phyloP scores from a whole-genome alignment of 805 yeast genomes.

The Hanseniaspora vineae region DNA sequence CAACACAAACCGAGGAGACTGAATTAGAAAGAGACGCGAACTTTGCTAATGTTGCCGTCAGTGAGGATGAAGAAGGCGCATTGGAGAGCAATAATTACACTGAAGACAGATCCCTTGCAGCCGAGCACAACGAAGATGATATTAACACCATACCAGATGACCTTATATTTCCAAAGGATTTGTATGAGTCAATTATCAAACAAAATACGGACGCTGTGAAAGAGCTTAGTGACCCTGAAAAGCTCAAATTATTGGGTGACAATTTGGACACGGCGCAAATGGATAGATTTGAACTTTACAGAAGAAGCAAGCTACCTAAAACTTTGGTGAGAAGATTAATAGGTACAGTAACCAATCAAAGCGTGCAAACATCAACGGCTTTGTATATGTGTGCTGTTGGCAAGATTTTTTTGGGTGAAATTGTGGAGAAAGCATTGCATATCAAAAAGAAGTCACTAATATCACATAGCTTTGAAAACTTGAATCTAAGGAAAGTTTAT shows the following conservation, averaged over 20 bases:
- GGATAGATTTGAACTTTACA: slow-evolving; percentile 74
- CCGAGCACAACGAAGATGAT: slow-evolving; percentile 2
- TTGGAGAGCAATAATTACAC: background rate
- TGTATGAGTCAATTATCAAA: slow-evolving; percentile 10
- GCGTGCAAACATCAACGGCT: slow-evolving; percentile 66
- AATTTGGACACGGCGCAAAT: slow-evolving; percentile 72
- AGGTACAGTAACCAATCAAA: slow-evolving; percentile 65
- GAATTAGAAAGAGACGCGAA: background rate
- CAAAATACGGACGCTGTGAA: slow-evolving; percentile 10
- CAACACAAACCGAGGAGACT: background rate
- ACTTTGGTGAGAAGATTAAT: slow-evolving; percentile 73
- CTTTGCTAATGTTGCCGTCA: background rate
- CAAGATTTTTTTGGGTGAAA: slow-evolving; percentile 81
- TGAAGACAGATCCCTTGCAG: background rate
- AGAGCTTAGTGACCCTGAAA: slow-evolving; percentile 39
- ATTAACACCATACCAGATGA: slow-evolving; percentile 17
- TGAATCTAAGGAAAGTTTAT: slow-evolving; percentile 29
- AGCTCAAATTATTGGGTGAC: slow-evolving; percentile 49
- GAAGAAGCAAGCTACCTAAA: slow-evolving; percentile 64
- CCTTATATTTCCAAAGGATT: slow-evolving; percentile 16
- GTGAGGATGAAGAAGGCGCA: background rate
- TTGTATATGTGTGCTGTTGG: slow-evolving; percentile 77
- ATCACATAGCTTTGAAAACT: slow-evolving; percentile 28
- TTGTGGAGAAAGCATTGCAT: slow-evolving; percentile 68
- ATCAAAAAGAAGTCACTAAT: slow-evolving; percentile 44